These are phyloP conservation scores for Podaxis rugospora DNA, from an alignment of 768 basidiomycete species.

Conservation along the genomic window DNA sequence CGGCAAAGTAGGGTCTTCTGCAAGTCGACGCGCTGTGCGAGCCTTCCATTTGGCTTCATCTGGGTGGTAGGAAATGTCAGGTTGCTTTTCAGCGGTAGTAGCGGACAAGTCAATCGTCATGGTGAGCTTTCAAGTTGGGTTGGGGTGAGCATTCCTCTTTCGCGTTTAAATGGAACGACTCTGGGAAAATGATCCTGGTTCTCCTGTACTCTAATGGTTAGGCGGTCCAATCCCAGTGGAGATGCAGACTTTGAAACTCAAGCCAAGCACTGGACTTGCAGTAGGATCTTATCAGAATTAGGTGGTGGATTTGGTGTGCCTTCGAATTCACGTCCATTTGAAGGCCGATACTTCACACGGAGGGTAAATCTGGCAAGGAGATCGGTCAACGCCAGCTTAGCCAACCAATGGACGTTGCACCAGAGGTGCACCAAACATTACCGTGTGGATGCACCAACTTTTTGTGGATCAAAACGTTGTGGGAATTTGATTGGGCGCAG, in stretches of 20 bases:
- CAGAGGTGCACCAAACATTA: background rate
- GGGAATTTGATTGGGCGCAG: background rate
- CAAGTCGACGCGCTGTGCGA: slow-evolving; percentile 32
- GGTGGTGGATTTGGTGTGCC: background rate
- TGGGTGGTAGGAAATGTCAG: slow-evolving; percentile 41
- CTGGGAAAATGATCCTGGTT: slow-evolving; percentile 4
- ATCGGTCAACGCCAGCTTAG: background rate
- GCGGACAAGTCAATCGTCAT: slow-evolving; percentile 8
- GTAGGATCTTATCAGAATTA: background rate
- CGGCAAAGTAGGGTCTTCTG: slow-evolving; percentile 31
- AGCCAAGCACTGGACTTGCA: background rate
- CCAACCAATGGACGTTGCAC: background rate
- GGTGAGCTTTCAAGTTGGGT: background rate
- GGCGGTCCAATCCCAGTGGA: background rate
- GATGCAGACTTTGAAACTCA: background rate
- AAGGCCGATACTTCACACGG: background rate
- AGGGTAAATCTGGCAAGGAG: background rate
- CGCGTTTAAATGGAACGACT: background rate
- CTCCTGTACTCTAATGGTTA: background rate
- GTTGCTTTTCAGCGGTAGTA: slow-evolving; percentile 22
- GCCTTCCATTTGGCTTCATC: slow-evolving; percentile 33
- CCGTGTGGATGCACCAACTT: background rate
- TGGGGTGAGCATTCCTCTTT: background rate
- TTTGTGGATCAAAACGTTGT: background rate
- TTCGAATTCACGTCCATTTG: slow-evolving; percentile 1